Conservation (phyloP, 306 rosid genomes). For the Castanea crenata region DNA sequence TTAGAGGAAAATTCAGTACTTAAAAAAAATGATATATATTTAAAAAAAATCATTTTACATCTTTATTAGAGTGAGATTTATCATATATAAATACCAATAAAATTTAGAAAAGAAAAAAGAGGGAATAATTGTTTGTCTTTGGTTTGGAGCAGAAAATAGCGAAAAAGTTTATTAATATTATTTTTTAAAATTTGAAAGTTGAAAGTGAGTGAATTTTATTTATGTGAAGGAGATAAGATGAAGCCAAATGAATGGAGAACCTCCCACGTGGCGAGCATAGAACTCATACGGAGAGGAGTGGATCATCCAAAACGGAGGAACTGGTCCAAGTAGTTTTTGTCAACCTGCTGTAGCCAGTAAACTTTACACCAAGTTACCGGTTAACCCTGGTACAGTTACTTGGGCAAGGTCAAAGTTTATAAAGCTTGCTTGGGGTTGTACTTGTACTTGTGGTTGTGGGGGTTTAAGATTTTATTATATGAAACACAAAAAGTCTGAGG, state of each 20-base stretch:
- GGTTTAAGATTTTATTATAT: constrained; percentile 48
- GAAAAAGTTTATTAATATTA: too few relatives aligned
- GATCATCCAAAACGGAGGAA: constrained; percentile 55
- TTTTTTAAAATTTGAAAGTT: too few relatives aligned
- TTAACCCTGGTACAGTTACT: constrained; percentile 16
- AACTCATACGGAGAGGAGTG: constrained; percentile 39
- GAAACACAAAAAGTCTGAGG: constrained; percentile 10
- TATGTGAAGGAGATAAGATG: constrained; percentile 50
- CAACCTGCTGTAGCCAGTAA: constrained; percentile 43
- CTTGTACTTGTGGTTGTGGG: constrained; percentile 10
- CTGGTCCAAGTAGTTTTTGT: constrained; percentile 43
- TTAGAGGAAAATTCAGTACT: too few relatives aligned
- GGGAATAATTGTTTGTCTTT: too few relatives aligned
- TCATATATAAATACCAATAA: too few relatives aligned
- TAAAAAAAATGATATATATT: too few relatives aligned
- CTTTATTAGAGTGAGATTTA: too few relatives aligned
- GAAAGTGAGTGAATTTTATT: background rate
- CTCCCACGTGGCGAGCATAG: constrained; percentile 50
- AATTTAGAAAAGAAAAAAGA: too few relatives aligned
- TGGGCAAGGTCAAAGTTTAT: constrained; percentile 43
- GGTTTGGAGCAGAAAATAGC: too few relatives aligned
- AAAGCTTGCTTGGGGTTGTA: constrained; percentile 14
- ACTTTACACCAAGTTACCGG: constrained; percentile 26
- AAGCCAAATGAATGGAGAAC: constrained; percentile 41
- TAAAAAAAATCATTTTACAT: too few relatives aligned